Conservation (phyloP, 345 rosid genomes). For the Citrus mangshanensis region DNA sequence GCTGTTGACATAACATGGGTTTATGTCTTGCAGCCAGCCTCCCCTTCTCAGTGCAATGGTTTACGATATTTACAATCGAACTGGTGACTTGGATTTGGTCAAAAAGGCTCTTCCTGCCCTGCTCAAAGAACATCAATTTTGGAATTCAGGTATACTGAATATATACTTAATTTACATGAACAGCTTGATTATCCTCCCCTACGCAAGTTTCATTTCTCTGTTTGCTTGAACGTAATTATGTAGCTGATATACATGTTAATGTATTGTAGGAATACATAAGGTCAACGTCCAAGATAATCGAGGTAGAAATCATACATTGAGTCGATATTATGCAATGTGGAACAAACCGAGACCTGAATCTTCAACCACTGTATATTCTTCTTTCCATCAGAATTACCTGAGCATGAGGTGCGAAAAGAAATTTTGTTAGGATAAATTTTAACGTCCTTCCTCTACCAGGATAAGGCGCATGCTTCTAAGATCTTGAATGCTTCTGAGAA, state of each 20-base stretch:
- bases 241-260: background rate
- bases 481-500: conserved; percentile 44
- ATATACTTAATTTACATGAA: background rate
- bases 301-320: conserved; percentile 46
- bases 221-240: conserved; percentile 4
- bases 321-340: conserved; percentile 94
- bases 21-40: conserved; percentile 59
- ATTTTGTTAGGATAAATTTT: background rate
- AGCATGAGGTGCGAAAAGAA: background rate
- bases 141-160: conserved; percentile 60
- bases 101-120: conserved; percentile 59
- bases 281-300: conserved; percentile 50
- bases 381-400: conserved; percentile 2
- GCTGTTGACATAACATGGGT: background rate
- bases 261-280: conserved; percentile 56
- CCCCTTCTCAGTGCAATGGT: conserved; percentile 94
- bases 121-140: conserved; percentile 69
- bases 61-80: conserved; percentile 50
- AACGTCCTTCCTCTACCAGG: conserved; percentile 39
- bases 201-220: background rate
- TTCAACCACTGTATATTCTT: conserved; percentile 48
- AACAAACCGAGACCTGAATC: conserved; percentile 87
- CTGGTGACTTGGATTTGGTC: conserved; percentile 61
- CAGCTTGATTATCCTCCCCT: background rate
- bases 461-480: conserved; percentile 57